These are phyloP conservation scores for Helminthosporium solani DNA, from an alignment of 2,329 filamentous ascomycete genomes.

Conservation along the genomic window DNA sequence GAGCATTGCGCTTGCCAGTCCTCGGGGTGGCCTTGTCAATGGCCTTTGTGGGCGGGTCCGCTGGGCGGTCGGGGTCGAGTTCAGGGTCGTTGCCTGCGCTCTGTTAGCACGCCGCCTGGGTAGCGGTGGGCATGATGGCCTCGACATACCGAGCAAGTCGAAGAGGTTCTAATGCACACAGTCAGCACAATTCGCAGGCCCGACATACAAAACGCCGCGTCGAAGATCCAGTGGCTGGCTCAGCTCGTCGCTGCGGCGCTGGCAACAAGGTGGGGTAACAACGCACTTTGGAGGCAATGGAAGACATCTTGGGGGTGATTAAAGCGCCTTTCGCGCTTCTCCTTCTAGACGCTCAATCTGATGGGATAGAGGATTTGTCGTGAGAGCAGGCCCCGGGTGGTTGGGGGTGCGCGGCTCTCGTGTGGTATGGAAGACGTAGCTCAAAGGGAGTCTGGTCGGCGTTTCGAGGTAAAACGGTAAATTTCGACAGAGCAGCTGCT, in stretches of 20 bases:
- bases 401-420: conserved; percentile 45
- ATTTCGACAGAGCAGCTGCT: conserved; percentile 16
- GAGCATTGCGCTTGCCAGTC: conserved; percentile 83
- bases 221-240: conserved; percentile 13
- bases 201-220: conserved; percentile 1
- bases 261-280: conserved; percentile 13
- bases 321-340: conserved; percentile 49
- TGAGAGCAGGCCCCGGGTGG: conserved; percentile 43
- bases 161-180: conserved; percentile 74
- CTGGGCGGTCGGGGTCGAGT: conserved; percentile 71
- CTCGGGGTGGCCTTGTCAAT: conserved; percentile 80
- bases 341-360: conserved; percentile 47
- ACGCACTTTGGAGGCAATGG: conserved; percentile 48
- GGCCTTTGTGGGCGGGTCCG: conserved; percentile 79
- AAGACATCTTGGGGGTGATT: conserved; percentile 40
- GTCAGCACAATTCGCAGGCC: conserved; percentile 40
- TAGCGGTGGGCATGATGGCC: conserved; percentile 3
- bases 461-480: conserved; percentile 21
- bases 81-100: conserved; percentile 66
- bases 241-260: conserved; percentile 3
- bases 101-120: conserved; percentile 12
- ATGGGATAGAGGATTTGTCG: conserved; percentile 25
- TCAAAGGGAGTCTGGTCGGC: conserved; percentile 1
- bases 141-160: conserved; percentile 87
- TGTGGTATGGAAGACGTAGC: conserved; percentile 14